A percentile compares a stretch with the other conserved stretches of the same genome.
Evolutionary conservation across 225 moss, liverwort and hornwort genomes (phyloP).

Genomic region (Sphagnum tenellum): DNA sequence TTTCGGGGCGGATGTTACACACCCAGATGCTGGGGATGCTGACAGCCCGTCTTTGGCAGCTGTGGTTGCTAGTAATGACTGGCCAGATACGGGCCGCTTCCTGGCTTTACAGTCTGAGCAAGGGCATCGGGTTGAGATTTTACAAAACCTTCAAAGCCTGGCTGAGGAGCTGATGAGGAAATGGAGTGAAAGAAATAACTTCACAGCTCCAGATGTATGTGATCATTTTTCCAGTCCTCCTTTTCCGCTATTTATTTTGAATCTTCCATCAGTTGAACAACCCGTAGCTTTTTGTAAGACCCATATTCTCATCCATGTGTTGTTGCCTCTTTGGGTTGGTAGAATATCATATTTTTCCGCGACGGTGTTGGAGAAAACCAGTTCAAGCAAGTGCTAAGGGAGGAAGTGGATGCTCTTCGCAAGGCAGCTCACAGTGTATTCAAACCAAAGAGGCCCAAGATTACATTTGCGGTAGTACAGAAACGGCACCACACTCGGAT

Average conservation of each 20-base stretch:
- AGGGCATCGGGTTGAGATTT: neutral
- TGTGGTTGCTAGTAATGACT: slow-evolving; percentile 15
- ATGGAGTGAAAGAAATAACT: neutral
- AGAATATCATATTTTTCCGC: slow-evolving; percentile 16
- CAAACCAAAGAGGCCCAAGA: neutral
- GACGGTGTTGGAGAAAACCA: slow-evolving; percentile 22
- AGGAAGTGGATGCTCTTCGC: slow-evolving; percentile 2
- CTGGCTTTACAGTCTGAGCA: slow-evolving; percentile 1
- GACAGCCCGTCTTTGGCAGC: slow-evolving; percentile 12
- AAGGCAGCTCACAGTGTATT: neutral
- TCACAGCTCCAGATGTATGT: neutral
- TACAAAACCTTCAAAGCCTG: slow-evolving; percentile 4
- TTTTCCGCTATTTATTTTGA: neutral
- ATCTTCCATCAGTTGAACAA: no score
- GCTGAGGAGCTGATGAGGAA: slow-evolving; percentile 7
- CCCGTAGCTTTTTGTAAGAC: no score
- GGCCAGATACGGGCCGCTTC: neutral
- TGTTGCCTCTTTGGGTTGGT: no score
- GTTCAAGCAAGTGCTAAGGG: slow-evolving; percentile 1
- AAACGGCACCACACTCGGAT: slow-evolving; percentile 14
- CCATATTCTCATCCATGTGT: no score
- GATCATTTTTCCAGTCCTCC: neutral
- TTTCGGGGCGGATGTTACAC: slow-evolving; percentile 26
- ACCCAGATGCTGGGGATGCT: slow-evolving; percentile 3
- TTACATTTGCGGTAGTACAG: slow-evolving; percentile 1